phyloP scores from a whole-genome alignment of 371 early-diverging fungal species.

The Mucor sp. region DNA sequence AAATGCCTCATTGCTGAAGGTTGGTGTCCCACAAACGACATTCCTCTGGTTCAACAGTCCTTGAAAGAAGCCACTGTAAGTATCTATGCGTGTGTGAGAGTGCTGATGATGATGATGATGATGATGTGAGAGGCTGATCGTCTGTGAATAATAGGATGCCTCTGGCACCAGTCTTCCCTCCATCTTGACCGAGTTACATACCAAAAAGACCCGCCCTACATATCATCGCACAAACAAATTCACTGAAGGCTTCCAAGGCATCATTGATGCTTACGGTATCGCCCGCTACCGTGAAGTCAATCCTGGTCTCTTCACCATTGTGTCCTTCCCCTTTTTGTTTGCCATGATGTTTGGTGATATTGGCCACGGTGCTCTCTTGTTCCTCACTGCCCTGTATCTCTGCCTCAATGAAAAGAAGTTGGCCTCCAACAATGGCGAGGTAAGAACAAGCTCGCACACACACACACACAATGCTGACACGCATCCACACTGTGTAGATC shows the following conservation, averaged over 20 bases:
- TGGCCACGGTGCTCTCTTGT: conserved; percentile 95
- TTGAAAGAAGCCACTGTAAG: conserved; percentile 81
- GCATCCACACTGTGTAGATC: conserved; percentile 38
- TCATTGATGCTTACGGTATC: conserved; percentile 98
- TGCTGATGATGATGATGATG: too few relatives aligned
- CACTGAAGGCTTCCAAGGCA: conserved; percentile 94
- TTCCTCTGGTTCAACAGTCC: conserved; percentile 78
- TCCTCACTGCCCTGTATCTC: conserved; percentile 77
- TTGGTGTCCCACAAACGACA: conserved; percentile 91
- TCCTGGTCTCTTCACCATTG: conserved; percentile 96
- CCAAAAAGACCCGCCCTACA: conserved; percentile 92
- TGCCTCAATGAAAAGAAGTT: conserved; percentile 83
- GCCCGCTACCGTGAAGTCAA: conserved; percentile 99
- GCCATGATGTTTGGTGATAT: conserved; percentile 99
- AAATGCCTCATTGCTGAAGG: conserved; percentile 97
- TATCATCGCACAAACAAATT: conserved; percentile 95
- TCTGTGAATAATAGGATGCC: conserved; percentile 56
- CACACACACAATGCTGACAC: background rate
- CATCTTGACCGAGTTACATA: conserved; percentile 81
- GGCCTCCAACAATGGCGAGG: conserved; percentile 69
- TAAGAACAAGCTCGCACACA: conserved; percentile 25
- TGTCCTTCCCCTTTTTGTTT: conserved; percentile 99
- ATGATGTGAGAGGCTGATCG: background rate
- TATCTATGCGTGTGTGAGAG: background rate
- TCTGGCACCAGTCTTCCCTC: conserved; percentile 87